Evolutionary conservation across 495 filamentous ascomycete genomes (phyloP).

Genomic region (Tuber calosporum): DNA sequence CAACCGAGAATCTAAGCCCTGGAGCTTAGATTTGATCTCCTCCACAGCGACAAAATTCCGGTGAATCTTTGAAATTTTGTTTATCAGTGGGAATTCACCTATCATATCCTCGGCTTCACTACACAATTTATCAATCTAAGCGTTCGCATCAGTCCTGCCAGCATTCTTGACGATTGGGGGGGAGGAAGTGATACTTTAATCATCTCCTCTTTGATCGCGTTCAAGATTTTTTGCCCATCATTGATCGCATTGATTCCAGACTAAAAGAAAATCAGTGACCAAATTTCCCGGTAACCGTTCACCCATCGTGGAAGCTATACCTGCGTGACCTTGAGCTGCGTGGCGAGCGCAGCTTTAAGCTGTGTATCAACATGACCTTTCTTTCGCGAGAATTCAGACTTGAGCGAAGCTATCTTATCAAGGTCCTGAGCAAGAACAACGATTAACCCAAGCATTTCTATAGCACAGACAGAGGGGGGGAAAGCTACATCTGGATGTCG

Average conservation of each 20-base stretch:
- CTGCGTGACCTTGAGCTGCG: conserved; percentile 87
- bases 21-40: conserved; percentile 81
- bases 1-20: conserved; percentile 72
- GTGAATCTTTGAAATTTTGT: conserved; percentile 76
- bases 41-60: conserved; percentile 87
- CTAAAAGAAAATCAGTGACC: conserved; percentile 32
- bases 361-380: conserved; percentile 84
- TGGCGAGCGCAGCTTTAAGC: conserved; percentile 74
- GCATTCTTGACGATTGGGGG: not conserved
- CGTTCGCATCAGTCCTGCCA: conserved; percentile 15
- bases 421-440: conserved; percentile 56
- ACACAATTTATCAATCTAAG: conserved; percentile 83
- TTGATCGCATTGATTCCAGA: conserved; percentile 76
- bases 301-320: conserved; percentile 13
- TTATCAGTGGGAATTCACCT: conserved; percentile 92
- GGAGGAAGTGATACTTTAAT: conserved; percentile 51
- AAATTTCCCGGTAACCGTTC: not conserved
- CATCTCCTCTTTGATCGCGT: conserved; percentile 92
- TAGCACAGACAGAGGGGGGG: not conserved
- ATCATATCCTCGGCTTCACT: conserved; percentile 94
- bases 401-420: conserved; percentile 84
- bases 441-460: conserved; percentile 6
- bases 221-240: conserved; percentile 80
- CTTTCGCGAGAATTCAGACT: conserved; percentile 89
- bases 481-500: conserved; percentile 53